Base-by-base conservation (phyloP, 331 rosid genomes). In the Spiraea crenata region DNA sequence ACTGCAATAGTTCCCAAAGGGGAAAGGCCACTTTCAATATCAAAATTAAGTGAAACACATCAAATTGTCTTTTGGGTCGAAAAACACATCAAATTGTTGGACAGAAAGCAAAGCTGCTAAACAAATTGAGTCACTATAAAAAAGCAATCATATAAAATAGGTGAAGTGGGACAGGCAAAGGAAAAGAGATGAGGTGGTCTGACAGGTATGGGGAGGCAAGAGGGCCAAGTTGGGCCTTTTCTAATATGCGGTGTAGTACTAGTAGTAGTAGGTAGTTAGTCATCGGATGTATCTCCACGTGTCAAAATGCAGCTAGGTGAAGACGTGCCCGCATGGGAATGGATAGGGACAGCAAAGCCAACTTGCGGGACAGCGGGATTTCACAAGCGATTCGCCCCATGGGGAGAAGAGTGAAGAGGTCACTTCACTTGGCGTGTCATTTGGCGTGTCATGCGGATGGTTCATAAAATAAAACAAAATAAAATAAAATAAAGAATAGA, bases 381-480 rank as follows among this genome's bases (percentile, higher is more conserved):
- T 56, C 9, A 50, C 55, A 34, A 41, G 13, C 63, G 78, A 74
- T 67, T 59, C 49, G 65, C 63, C 66, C 4, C 51, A 2, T 57
- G 56, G 37, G 51, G n/a, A 25, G 31, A 35, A 49, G 50, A 25
- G 64, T 12, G 69, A 40, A 41, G 20, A 11, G 42, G 44, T 56
- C 65, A 56, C 14, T 17, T 19, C n/a, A n/a, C n/a, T n/a, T n/a
- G n/a, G n/a, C n/a, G n/a, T 52, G 44, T 56, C 65, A 56, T 7
- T 17, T 19, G 42, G 44, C 64, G 74, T 74, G 76, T 67, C 78
- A 63, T 62, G 35, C 75, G 66, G 76, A 67, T 72, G 78, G 80
- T 73, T 56, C 71, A 2, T 45, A 25, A 25, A 25, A n/a, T n/a
- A n/a, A n/a, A n/a, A n/a, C n/a, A n/a, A n/a, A n/a, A n/a, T n/a